Percentiles rank a stretch among this genome's conserved stretches.
Evolutionary conservation across 139 green algal genomes (phyloP).

Genomic region (Coccomyxa sp.): DNA sequence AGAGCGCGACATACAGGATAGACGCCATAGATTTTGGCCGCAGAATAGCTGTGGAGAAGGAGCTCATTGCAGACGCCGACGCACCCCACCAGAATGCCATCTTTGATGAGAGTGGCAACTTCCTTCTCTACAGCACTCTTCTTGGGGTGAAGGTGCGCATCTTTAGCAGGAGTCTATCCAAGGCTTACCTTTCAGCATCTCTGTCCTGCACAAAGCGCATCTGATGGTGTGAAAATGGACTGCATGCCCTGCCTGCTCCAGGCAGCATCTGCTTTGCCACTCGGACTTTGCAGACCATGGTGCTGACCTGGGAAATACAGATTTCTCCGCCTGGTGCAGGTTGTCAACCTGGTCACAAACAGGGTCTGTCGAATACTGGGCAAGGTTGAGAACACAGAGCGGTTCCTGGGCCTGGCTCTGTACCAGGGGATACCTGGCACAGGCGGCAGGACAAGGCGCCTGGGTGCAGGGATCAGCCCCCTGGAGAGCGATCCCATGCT

Average conservation of each 20-base stretch:
- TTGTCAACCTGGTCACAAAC: conserved; percentile 90
- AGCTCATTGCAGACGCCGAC: conserved; percentile 26
- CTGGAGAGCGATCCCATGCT: conserved; percentile 75
- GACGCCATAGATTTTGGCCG: conserved; percentile 94
- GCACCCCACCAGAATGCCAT: conserved; percentile 65
- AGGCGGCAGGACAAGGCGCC: background rate
- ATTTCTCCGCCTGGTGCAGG: too few species aligned
- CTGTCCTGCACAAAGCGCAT: too few species aligned
- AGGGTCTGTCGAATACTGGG: conserved; percentile 70
- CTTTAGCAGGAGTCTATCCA: too few species aligned
- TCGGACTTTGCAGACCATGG: too few species aligned
- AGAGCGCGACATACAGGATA: conserved; percentile 55
- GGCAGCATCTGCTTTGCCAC: too few species aligned
- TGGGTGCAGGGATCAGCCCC: conserved; percentile 17
- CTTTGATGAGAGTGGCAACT: conserved; percentile 94
- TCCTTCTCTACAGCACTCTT: conserved; percentile 86
- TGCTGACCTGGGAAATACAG: too few species aligned
- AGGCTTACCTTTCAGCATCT: too few species aligned
- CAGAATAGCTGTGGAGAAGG: conserved; percentile 45
- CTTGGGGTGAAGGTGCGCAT: conserved; percentile 86
- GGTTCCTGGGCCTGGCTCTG: conserved; percentile 87
- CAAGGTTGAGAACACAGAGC: conserved; percentile 94
- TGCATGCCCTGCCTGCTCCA: too few species aligned
- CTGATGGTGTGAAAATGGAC: too few species aligned
- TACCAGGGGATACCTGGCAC: conserved; percentile 57